Evolutionary conservation across 805 yeast species (phyloP), one percentile per base, ranked within the genome.

Genomic region (Wickerhamomyces tratensis): DNA sequence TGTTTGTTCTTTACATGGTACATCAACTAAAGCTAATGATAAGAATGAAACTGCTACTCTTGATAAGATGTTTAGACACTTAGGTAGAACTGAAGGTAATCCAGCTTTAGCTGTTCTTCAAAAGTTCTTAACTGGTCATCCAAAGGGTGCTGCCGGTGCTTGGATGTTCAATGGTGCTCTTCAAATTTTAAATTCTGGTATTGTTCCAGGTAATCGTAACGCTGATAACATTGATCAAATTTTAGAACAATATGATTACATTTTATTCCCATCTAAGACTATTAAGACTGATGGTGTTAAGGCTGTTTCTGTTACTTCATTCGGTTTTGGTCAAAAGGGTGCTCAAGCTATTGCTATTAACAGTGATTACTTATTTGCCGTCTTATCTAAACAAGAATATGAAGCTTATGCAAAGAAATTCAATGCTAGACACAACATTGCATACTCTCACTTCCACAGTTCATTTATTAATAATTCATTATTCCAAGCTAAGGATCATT

Each of bases 71-170:
- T 84, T 94, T 81, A 69, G 74, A 59, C 98, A 93, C 63, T 74
- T 93, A 61, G 98, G 98, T 54, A 83, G 99, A 71, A 71, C 95
- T 44, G 88, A 86, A 71, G 99, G 99, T 71, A 94, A 93, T 71
- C 95, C 98, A 49, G 89, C 94, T 40, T 74, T 83, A 54, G 97
- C 98, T 77, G 94, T 93, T 43, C 91, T 94, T 95, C 99, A 93
- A 71, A 93, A 93, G 70, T 93, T 77, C 79, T 78, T 93, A 61
- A 93, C 99, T 57, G 99, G 99, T 70, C 99, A 93, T 74, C 98
- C 98, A 58, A 93, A 93, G 85, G 99, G 99, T 78, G 98, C 98
- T 57, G 99, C 99, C 45, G 99, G 97, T 76, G 98, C 99, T 45
- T 93, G 98, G 98, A 93, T 93, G 98, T 71, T 93, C 77, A 94